Percentiles rank a stretch among this genome's conserved stretches.
Conservation (phyloP, 257 asterid species). For the Avicennia marina region DNA sequence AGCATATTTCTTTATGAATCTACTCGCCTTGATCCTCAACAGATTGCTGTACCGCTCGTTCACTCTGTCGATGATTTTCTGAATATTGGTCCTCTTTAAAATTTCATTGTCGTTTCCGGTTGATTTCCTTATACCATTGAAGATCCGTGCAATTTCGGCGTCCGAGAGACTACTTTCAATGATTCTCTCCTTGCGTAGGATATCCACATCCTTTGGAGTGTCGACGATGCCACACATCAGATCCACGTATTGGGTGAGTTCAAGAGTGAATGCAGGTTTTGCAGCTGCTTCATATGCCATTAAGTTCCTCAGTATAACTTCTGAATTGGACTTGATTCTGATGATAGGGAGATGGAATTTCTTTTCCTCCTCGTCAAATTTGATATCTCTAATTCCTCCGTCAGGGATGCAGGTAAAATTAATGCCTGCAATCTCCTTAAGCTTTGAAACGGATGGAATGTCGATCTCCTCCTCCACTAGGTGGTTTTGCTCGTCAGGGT, state of each 20-base stretch:
- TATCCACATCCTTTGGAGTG: slow-evolving; percentile 13
- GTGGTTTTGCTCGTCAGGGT: not conserved
- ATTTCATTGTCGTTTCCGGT: not conserved
- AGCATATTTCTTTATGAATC: not conserved
- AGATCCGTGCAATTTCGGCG: slow-evolving; percentile 9
- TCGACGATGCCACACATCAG: slow-evolving; percentile 25
- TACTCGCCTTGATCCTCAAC: not conserved
- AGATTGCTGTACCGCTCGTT: not conserved
- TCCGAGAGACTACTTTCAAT: not conserved
- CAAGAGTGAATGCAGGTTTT: not conserved
- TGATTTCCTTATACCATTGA: slow-evolving; percentile 16
- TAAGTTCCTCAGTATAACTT: slow-evolving; percentile 25
- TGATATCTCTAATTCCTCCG: slow-evolving; percentile 14
- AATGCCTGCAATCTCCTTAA: not conserved
- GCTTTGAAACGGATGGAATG: slow-evolving; percentile 17
- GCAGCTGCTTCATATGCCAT: slow-evolving; percentile 22
- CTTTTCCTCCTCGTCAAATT: not conserved
- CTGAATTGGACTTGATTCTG: slow-evolving; percentile 6
- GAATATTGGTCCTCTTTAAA: not conserved
- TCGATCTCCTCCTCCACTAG: slow-evolving; percentile 9
- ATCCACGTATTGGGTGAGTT: slow-evolving; percentile 15
- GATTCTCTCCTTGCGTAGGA: not conserved
- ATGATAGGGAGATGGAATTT: slow-evolving; percentile 12
- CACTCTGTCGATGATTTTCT: slow-evolving; percentile 3
- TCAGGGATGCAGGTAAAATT: not conserved